Evolutionary conservation across 2,329 filamentous ascomycete genomes (phyloP).

Genomic region (Aspergillus melleus): DNA sequence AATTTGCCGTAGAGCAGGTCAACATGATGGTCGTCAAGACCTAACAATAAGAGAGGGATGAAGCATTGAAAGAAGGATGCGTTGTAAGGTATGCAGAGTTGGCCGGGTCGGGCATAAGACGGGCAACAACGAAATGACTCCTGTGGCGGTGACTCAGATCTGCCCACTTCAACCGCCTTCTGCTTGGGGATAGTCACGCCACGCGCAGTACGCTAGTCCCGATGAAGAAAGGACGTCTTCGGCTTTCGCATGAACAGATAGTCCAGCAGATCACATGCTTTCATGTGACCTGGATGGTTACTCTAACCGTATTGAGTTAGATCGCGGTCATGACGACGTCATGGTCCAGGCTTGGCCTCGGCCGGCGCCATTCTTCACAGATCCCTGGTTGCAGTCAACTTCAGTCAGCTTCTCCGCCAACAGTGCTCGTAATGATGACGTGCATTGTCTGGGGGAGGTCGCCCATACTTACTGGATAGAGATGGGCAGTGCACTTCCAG

Average conservation of each 20-base stretch:
- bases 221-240: neutral
- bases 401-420: too few species aligned
- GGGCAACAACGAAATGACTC: conserved; percentile 10
- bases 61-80: conserved; percentile 11
- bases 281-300: neutral
- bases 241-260: conserved; percentile 5
- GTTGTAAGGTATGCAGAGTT: conserved; percentile 6
- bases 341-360: conserved; percentile 1
- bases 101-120: neutral
- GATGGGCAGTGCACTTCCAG: neutral
- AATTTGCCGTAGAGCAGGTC: conserved; percentile 5
- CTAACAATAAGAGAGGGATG: conserved; percentile 6
- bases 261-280: conserved; percentile 4
- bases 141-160: conserved; percentile 15
- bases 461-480: neutral
- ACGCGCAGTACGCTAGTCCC: neutral
- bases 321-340: conserved; percentile 12
- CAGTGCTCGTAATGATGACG: conserved; percentile 9
- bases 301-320: neutral
- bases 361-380: neutral
- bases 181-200: neutral
- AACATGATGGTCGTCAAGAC: conserved; percentile 24
- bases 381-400: neutral
- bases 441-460: neutral
- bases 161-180: conserved; percentile 12